Percentiles rank a stretch among this genome's conserved stretches.
Conservation (phyloP, 305 asterid species). For the Fraxinus ornus region DNA sequence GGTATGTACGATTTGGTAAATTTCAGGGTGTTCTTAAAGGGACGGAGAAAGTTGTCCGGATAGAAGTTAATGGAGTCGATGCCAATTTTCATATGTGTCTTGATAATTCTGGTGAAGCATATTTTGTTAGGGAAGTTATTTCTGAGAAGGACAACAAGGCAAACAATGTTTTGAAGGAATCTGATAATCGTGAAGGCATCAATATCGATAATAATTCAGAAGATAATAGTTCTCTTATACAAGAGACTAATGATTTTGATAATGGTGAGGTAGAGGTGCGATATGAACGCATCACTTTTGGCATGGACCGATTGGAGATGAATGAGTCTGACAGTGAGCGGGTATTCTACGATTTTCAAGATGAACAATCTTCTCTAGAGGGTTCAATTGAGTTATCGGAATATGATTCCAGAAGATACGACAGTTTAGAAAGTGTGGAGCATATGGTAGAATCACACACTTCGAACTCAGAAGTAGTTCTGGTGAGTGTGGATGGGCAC, state of each 20-base stretch:
- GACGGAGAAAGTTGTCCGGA: constrained; percentile 70
- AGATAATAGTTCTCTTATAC: constrained; percentile 32
- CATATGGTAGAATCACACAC: constrained; percentile 54
- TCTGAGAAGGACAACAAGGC: constrained; percentile 35
- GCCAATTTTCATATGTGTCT: constrained; percentile 71
- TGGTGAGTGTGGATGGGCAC: constrained; percentile 87
- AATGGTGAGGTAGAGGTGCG: constrained; percentile 47
- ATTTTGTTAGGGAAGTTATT: constrained; percentile 63
- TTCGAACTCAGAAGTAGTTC: constrained; percentile 50
- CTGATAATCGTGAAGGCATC: constrained; percentile 31
- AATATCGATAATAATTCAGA: constrained; percentile 28
- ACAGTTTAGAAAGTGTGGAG: constrained; percentile 55
- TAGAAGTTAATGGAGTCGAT: constrained; percentile 84
- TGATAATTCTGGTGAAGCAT: constrained; percentile 89
- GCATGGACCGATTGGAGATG: constrained; percentile 5
- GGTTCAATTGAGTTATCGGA: constrained; percentile 67
- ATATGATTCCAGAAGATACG: constrained; percentile 54
- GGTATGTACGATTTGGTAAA: constrained; percentile 92
- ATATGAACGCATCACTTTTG: constrained; percentile 49
- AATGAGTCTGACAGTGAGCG: constrained; percentile 63
- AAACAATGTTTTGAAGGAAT: constrained; percentile 24
- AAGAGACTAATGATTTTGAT: constrained; percentile 33
- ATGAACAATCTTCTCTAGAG: constrained; percentile 56
- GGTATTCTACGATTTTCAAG: constrained; percentile 73
- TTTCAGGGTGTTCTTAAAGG: constrained; percentile 92